A percentile compares a stretch with the other conserved stretches of the same genome.
Evolutionary conservation across 2,329 filamentous ascomycete species (phyloP).

Genomic region (Bipolaris cookei): DNA sequence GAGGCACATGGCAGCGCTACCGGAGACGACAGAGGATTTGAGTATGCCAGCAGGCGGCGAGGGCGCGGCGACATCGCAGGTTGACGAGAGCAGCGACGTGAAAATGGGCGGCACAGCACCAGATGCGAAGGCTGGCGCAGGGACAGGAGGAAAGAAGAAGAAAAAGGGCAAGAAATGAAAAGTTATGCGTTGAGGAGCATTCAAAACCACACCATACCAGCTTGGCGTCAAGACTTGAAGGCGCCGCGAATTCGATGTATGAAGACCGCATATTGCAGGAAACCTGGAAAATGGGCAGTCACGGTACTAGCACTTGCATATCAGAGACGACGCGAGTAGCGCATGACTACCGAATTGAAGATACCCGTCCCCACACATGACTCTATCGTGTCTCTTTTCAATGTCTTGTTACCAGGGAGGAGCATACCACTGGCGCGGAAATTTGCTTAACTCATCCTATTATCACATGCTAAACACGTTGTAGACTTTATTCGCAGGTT

Average conservation of each 20-base stretch:
- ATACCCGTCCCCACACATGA: constrained; percentile 6
- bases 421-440: no score
- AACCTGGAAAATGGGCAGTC: not conserved
- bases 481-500: not conserved
- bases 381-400: not conserved
- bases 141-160: constrained; percentile 55
- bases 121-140: constrained; percentile 26
- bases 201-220: not conserved
- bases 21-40: constrained; percentile 51
- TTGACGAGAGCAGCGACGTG: constrained; percentile 40
- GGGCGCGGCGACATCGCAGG: constrained; percentile 40
- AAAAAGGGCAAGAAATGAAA: constrained; percentile 59
- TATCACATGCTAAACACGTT: not conserved
- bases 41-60: constrained; percentile 40
- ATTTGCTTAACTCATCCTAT: not conserved
- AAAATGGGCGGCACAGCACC: constrained; percentile 38
- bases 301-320: not conserved
- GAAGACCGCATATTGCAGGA: not conserved
- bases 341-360: constrained; percentile 6
- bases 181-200: not conserved
- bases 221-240: not conserved
- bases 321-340: not conserved
- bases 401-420: not conserved
- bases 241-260: not conserved
- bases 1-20: constrained; percentile 63